Evolutionary conservation across 371 early-diverging fungal genomes (phyloP).

Genomic region (Mortierella sp.): DNA sequence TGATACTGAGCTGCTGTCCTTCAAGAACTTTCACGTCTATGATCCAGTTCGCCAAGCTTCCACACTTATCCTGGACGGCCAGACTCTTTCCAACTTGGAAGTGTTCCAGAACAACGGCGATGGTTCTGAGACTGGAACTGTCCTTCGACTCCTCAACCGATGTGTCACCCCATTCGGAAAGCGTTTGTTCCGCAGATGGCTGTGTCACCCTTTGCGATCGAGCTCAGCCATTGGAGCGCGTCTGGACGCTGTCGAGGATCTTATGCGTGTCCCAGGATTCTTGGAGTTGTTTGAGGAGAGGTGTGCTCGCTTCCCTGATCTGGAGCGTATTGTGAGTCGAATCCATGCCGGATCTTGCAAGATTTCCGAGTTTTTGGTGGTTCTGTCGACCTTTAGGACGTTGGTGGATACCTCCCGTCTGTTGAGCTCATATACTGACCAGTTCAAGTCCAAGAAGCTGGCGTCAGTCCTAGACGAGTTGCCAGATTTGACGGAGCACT

Average conservation of each 20-base stretch:
- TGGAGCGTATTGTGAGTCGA: conserved; percentile 93
- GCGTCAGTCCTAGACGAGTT: conserved; percentile 52
- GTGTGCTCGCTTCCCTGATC: conserved; percentile 82
- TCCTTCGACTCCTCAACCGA: conserved; percentile 90
- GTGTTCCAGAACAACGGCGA: conserved; percentile 91
- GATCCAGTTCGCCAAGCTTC: conserved; percentile 78
- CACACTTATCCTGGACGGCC: conserved; percentile 93
- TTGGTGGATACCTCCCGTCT: conserved; percentile 59
- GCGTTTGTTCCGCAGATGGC: conserved; percentile 89
- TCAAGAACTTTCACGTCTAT: conserved; percentile 85
- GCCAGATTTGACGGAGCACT: conserved; percentile 65
- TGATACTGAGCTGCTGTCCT: conserved; percentile 87
- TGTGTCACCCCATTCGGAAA: conserved; percentile 94
- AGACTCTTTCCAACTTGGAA: conserved; percentile 95
- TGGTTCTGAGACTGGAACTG: conserved; percentile 83
- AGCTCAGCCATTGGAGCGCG: conserved; percentile 86
- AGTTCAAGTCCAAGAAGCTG: conserved; percentile 62
- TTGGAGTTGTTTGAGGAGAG: conserved; percentile 60
- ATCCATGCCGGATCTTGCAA: conserved; percentile 89
- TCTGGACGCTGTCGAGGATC: conserved; percentile 89
- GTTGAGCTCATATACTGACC: conserved; percentile 52
- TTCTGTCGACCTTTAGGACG: conserved; percentile 72
- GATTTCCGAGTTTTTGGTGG: conserved; percentile 80
- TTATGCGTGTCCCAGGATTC: conserved; percentile 69
- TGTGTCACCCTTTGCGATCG: conserved; percentile 92